Evolutionary conservation across 179 eudicot genomes (phyloP).

Genomic region (Heliamphora pulchella): DNA sequence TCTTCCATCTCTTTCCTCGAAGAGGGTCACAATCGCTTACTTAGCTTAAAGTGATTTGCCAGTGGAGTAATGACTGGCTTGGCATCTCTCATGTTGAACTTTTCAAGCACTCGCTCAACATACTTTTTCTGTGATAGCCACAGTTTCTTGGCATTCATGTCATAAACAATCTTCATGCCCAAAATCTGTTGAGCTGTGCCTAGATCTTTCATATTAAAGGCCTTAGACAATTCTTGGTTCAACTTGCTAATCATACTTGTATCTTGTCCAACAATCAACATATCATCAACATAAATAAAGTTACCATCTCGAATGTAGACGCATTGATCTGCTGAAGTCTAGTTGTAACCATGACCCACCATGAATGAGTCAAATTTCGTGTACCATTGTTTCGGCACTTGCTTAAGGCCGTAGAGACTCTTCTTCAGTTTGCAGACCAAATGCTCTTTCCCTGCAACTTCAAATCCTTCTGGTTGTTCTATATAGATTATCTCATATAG

Average conservation of each 20-base stretch:
- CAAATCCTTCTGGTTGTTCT: not conserved
- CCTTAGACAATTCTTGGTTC: not conserved
- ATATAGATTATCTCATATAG: not conserved
- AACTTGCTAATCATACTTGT: not conserved
- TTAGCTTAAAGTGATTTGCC: not conserved
- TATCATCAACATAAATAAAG: not conserved
- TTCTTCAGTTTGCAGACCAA: not conserved
- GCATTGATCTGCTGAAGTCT: no score
- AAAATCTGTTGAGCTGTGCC: not conserved
- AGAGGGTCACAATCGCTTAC: not conserved
- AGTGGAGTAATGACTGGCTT: not conserved
- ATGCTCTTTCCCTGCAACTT: not conserved
- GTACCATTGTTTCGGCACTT: not conserved
- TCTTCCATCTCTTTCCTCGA: not conserved
- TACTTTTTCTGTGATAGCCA: not conserved
- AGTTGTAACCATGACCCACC: no score
- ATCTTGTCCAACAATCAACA: not conserved
- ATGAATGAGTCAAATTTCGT: not conserved
- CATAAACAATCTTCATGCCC: not conserved
- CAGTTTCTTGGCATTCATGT: not conserved
- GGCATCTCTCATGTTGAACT: not conserved
- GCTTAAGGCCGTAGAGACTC: not conserved
- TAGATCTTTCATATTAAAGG: not conserved
- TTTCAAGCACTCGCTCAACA: not conserved
- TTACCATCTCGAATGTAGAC: no score